Evolutionary conservation across 2,329 filamentous ascomycete genomes (phyloP), one percentile per base, ranked within the genome.

Genomic region (Macrophomina phaseolina): DNA sequence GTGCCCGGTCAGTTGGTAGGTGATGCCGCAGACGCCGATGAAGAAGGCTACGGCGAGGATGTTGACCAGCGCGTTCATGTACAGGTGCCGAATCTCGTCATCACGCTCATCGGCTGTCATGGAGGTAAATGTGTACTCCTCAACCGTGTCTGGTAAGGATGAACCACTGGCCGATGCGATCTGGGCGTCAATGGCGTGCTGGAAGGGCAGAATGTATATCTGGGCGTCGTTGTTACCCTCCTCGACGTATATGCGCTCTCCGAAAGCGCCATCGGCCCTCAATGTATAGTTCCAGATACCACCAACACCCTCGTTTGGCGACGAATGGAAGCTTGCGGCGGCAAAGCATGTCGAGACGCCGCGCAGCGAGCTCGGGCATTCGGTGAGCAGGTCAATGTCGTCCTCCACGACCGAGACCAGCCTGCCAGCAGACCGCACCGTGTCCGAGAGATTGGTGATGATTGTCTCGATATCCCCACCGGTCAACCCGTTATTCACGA

Each of bases 241-340:
- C 40, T 89, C 82, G 36, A 90, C 86, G 69, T 90, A 84, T 68
- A 96, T 88, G 65, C 85, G 86, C 7, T 79, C 76, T 23, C 89
- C 89, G 67, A 97, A 83, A 0, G 87, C 83, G 42, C 90, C 90
- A 75, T 97, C 94, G 2, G 89, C 89, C 66, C 91, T 85, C 32
- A 97, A 83, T 0, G 92, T 94, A 75, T 97, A 97, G 78, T 95
- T 96, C 94, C 94, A 97, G 52, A 86, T 78, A 1, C 85, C 85
- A 6, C 84, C 85, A 0, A 76, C 69, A 9, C 92, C 92, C 79
- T 95, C 89, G 1, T 79, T 84, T 0, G 93, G 92, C 5, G 92
- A 96, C 0, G 90, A 90, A 64, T 88, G 83, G 80, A 96, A 94
- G 4, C 90, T 87, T 1, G 91, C 86, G 8, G 90, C 92, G 18